Evolutionary conservation across 2,329 filamentous ascomycete species (phyloP).

Genomic region (Monosporascus sp.): DNA sequence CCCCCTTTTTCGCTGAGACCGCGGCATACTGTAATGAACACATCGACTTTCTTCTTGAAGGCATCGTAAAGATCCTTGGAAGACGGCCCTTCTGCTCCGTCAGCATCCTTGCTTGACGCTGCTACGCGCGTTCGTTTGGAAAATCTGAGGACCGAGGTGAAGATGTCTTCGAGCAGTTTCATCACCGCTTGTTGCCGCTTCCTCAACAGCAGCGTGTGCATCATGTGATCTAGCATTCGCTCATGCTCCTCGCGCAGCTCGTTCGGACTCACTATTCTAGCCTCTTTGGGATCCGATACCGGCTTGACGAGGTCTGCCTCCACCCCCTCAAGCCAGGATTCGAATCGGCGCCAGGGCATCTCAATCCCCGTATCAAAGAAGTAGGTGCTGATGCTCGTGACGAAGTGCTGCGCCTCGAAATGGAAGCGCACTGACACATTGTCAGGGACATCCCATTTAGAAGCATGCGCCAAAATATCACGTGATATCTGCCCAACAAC

Average conservation of each 20-base stretch:
- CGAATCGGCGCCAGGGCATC: conserved; percentile 67
- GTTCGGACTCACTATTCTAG: conserved; percentile 52
- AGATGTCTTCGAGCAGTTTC: conserved; percentile 70
- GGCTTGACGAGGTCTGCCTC: conserved; percentile 49
- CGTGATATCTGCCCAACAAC: conserved; percentile 62
- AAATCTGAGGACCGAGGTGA: conserved; percentile 66
- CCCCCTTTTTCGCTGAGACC: conserved; percentile 61
- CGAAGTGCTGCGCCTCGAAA: conserved; percentile 74
- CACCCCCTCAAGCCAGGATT: conserved; percentile 57
- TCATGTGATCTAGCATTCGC: conserved; percentile 66
- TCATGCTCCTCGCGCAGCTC: conserved; percentile 67
- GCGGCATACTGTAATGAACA: conserved; percentile 69
- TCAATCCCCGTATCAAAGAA: conserved; percentile 75
- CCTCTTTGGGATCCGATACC: conserved; percentile 20
- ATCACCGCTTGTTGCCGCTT: conserved; percentile 71
- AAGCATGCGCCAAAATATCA: conserved; percentile 42
- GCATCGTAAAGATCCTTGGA: conserved; percentile 50
- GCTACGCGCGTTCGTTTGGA: conserved; percentile 46
- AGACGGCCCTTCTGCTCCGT: conserved; percentile 20
- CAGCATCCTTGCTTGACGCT: conserved; percentile 29
- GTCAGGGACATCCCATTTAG: conserved; percentile 30
- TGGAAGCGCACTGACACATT: conserved; percentile 56
- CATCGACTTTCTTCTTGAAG: conserved; percentile 66
- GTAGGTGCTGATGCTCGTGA: conserved; percentile 67
- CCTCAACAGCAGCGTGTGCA: conserved; percentile 66